Evolutionary conservation across 495 filamentous ascomycete species (phyloP), one percentile per base, ranked within the genome.

Genomic region (Jackrogersella multiformis): DNA sequence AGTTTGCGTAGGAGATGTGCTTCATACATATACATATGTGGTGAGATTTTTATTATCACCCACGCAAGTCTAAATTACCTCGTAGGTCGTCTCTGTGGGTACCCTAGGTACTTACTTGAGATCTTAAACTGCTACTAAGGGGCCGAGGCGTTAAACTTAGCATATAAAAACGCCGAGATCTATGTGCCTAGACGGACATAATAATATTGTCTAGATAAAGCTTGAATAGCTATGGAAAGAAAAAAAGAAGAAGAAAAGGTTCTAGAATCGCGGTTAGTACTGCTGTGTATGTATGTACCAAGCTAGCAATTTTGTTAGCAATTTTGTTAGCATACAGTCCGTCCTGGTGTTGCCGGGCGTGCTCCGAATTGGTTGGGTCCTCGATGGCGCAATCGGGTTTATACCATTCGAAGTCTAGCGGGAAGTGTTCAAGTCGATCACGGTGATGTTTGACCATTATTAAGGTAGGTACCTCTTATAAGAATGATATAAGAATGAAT

Each of bases 371-470:
- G 60, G 66, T 48, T 57, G 28, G 44, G 46, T 12, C 15, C 9
- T 64, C 55, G 66, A 64, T 69, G 66, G 66, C 60, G 66, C 60
- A 69, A 69, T 69, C 44, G 28, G 66, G 20, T 10, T 56, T 64
- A 69, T 48, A 38, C 66, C 35, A 41, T 56, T 64, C 42, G 12
- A 36, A 56, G 66, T 7, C 35, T 69, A 69, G 66, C 26, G 66
- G 55, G 18, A 16, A 41, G n/a, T 54, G 18, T 30, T 32, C n/a
- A 49, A 18, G 45, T 36, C 48, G 15, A 42, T 56, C 46, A 56
- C 16, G 5, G n/a, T 38, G 1, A 39, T 46, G 30, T 46, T 54
- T 34, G 41, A 34, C 16, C 21, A 12, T 53, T 18, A 20, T 18
- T 18, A 10, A 20, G n/a, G n/a, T n/a, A n/a, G n/a, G n/a, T 24